phyloP scores from a whole-genome alignment of 805 yeast genomes.

The Clavispora phyllophila region DNA sequence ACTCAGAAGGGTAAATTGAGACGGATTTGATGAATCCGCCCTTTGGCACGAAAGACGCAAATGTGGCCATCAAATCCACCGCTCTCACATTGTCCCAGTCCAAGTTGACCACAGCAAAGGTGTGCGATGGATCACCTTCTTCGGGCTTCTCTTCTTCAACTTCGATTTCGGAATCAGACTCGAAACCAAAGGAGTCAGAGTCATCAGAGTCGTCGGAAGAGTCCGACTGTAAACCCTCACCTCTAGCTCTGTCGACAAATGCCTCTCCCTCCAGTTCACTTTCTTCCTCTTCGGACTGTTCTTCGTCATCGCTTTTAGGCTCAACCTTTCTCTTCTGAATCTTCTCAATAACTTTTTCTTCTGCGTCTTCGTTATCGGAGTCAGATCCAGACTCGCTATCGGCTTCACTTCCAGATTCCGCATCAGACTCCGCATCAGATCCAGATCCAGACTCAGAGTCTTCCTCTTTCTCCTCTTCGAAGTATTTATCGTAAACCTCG shows the following conservation, averaged over 20 bases:
- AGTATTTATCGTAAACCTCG: constrained; percentile 49
- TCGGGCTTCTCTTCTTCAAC: constrained; percentile 60
- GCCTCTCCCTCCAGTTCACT: constrained; percentile 15
- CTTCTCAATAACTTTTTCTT: background rate
- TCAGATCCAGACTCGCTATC: constrained; percentile 23
- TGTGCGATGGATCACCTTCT: constrained; percentile 76
- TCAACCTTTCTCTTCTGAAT: constrained; percentile 4
- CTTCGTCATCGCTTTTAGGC: constrained; percentile 11
- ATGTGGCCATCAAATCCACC: constrained; percentile 83
- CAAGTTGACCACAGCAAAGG: constrained; percentile 89
- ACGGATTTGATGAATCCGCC: constrained; percentile 68
- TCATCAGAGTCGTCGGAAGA: constrained; percentile 42
- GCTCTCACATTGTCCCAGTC: constrained; percentile 97
- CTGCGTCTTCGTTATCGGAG: constrained; percentile 17
- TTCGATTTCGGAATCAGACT: constrained; percentile 52
- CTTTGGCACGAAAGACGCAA: constrained; percentile 75
- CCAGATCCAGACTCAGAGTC: constrained; percentile 22
- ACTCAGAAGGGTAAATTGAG: constrained; percentile 79
- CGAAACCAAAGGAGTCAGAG: constrained; percentile 38
- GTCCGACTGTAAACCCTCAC: constrained; percentile 48
- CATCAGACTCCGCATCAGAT: constrained; percentile 16
- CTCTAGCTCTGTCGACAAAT: constrained; percentile 59
- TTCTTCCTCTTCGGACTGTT: constrained; percentile 22
- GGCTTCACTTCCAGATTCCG: constrained; percentile 8
- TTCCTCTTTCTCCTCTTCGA: constrained; percentile 37